Base-by-base conservation (phyloP, 805 yeast genomes). In the Saccharomycopsis fermentans region DNA sequence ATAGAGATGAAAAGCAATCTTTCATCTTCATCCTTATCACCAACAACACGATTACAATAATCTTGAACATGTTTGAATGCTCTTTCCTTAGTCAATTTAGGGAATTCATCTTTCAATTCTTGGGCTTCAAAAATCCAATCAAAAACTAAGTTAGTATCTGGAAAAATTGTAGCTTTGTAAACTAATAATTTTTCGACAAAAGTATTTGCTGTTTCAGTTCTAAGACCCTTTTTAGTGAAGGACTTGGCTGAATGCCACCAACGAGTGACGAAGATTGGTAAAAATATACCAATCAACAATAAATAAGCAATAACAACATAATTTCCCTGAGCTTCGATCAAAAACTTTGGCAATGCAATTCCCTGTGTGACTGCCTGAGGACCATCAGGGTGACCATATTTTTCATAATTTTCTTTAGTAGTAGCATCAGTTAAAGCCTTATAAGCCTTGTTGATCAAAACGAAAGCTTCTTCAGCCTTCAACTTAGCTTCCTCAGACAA, bases 351-450 rank as follows among this genome's bases (percentile, higher is more conserved):
- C 64, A 94, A 74, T 0, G 98, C 99, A 70, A 94, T 90, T 62
- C 99, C 99, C 69, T 90, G 97, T 21, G 86, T 75, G 19, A 86
- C 78, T 29, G 88, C 88, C 71, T 89, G 96, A 48, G 96, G 96
- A 50, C 99, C 99, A 74, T 94, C 99, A 4, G 99, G 99, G 69
- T 95, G 96, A 55, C 99, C 99, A 67, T 86, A 94, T 65, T 81
- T 84, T 66, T 85, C 74, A 70, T 81, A 90, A 69, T 94, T 94
- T 65, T 87, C 88, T 66, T 82, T 86, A 2, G 88, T 83, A 11
- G 77, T 79, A 65, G 89, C 97, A 71, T 94, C 98, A 14, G 99
- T 95, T 63, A 94, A 79, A 0, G 99, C 89, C 71, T 90, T 87
- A 73, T 95, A 90, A 27, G 99, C 99, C 71, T 88, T 87, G 60